Percentiles rank a stretch among this genome's conserved stretches.
Conservation (phyloP, 371 early-diverging fungal species). For the Synchytrium microbalum region DNA sequence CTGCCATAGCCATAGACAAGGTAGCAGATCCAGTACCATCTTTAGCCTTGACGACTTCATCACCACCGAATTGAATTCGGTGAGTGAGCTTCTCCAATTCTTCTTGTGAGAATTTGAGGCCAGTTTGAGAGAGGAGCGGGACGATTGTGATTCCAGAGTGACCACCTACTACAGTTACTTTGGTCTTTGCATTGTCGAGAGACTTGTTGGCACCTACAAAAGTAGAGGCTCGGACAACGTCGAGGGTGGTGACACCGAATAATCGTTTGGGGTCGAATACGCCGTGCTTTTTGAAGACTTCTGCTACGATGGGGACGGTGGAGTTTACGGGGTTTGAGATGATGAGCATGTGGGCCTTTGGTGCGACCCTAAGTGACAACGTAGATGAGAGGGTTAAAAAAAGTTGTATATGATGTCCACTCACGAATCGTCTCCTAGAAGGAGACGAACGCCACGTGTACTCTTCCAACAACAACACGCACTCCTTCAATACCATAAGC, state of each 20-base stretch:
- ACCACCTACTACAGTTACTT: conserved; percentile 94
- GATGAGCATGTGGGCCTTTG: conserved; percentile 90
- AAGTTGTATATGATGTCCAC: conserved; percentile 7
- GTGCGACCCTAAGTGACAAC: conserved; percentile 59
- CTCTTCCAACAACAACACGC: neutral
- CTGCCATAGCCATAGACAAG: conserved; percentile 97
- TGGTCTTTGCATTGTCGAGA: conserved; percentile 62
- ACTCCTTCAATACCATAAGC: conserved; percentile 5
- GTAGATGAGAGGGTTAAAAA: conserved; percentile 8
- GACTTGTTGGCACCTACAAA: conserved; percentile 83
- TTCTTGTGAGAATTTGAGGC: conserved; percentile 75
- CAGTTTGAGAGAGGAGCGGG: conserved; percentile 34
- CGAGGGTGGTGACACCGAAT: conserved; percentile 98
- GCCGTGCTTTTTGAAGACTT: conserved; percentile 89
- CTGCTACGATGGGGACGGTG: conserved; percentile 96
- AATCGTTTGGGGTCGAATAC: conserved; percentile 91
- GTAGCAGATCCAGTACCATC: conserved; percentile 97
- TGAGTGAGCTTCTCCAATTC: conserved; percentile 88
- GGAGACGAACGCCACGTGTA: neutral
- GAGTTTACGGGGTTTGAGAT: conserved; percentile 99
- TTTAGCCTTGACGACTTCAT: conserved; percentile 99
- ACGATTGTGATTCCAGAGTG: conserved; percentile 91
- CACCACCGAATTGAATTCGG: conserved; percentile 99
- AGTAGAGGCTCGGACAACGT: conserved; percentile 95
- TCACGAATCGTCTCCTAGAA: neutral